Conservation (phyloP, 2,329 filamentous ascomycete genomes). For the Fusarium tupiense region DNA sequence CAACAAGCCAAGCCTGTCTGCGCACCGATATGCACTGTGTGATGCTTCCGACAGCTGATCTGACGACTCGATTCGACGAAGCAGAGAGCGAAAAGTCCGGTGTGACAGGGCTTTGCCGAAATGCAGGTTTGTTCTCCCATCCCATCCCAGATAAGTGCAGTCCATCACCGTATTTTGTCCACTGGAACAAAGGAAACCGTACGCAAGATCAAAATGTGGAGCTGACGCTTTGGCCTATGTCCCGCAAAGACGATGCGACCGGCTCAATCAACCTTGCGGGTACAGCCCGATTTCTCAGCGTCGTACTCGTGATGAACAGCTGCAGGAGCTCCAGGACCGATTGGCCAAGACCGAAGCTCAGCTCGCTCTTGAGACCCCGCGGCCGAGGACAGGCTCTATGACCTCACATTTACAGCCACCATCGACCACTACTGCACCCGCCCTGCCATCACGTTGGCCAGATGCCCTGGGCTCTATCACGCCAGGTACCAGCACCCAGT, state of each 20-base stretch:
- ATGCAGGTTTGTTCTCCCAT: not conserved
- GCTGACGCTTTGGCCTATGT: not conserved
- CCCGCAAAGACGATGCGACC: not conserved
- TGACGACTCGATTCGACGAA: not conserved
- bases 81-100: not conserved
- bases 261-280: not conserved
- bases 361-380: not conserved
- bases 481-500: not conserved
- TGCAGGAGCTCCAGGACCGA: not conserved
- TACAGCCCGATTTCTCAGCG: not conserved
- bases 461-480: not conserved
- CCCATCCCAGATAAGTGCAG: not conserved
- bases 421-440: not conserved
- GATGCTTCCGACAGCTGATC: not conserved
- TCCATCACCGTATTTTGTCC: not conserved
- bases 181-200: not conserved
- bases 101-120: not conserved
- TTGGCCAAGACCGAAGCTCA: not conserved
- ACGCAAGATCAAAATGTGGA: fast-evolving
- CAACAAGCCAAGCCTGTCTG: not conserved
- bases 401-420: not conserved
- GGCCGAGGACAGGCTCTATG: not conserved
- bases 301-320: not conserved
- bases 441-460: not conserved
- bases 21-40: not conserved